Evolutionary conservation across 352 stramenopile genomes (phyloP), one percentile per base, ranked within the genome.

Genomic region (Paralagenidium karlingii): DNA sequence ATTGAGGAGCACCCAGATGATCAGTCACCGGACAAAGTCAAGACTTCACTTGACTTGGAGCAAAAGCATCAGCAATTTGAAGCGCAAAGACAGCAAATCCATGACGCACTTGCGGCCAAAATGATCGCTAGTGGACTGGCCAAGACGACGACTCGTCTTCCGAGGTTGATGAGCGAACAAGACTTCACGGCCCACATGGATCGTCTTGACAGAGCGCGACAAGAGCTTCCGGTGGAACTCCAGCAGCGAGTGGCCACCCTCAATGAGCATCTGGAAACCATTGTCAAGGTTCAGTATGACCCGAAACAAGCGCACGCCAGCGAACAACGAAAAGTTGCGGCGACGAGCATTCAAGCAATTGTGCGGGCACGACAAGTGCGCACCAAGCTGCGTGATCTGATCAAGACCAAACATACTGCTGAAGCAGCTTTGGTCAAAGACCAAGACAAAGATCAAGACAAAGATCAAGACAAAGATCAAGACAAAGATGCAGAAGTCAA

Each of bases 241-340:
- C 74, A 73, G 38, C 22, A 33, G 22, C 64, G 65, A 11, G 73
- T 83, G 36, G 32, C 50, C n/a, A 36, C 57, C 15, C 43, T 87
- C 8, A 52, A 48, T 3, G 42, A 58, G 21, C 54, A 54, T 6
- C 38, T 82, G 7, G 36, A 63, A 9, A 29, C 43, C 3, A 32
- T 82, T 12, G 48, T 61, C 21, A 45, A 37, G 0, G 31, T 53
- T 3, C 59, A 78, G 16, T 85, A 68, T 45, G 61, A 65, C 41
- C 54, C 61, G 28, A 24, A 41, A 8, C 27, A 43, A 6, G 45
- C 39, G 5, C 55, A 73, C 6, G 22, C 16, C 0, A 34, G 55
- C 5, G 48, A 67, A 37, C 31, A 24, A 8, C 24, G 45, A 15
- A 55, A 47, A 34, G 21, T 43, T 5, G 58, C 64, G 16, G 60